These are phyloP conservation scores for Jacaranda copaia DNA, from an alignment of 257 asterid genomes.

Conservation along the genomic window DNA sequence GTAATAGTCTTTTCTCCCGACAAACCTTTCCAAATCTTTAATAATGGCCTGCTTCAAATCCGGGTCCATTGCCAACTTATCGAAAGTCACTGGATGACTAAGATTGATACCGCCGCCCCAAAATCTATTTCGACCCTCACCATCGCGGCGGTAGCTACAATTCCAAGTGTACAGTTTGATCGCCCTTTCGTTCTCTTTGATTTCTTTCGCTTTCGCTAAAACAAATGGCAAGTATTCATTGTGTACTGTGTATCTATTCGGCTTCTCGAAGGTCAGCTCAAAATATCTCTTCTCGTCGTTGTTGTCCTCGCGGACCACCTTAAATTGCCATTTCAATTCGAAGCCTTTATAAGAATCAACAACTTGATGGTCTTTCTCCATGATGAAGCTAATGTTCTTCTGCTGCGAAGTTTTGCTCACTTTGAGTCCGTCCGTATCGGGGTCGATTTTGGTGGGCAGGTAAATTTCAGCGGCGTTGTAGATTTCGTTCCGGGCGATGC, in stretches of 20 bases:
- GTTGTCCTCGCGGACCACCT: conserved; percentile 44
- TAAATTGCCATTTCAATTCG: conserved; percentile 63
- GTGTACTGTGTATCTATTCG: conserved; percentile 44
- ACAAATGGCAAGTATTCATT: conserved; percentile 65
- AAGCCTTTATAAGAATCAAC: conserved; percentile 42
- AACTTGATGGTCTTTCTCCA: conserved; percentile 63
- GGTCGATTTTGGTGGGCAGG: conserved; percentile 64
- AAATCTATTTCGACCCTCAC: conserved; percentile 45
- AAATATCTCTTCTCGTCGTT: conserved; percentile 58
- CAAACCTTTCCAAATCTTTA: conserved; percentile 75
- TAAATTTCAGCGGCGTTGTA: conserved; percentile 77
- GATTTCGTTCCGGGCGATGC: conserved; percentile 63
- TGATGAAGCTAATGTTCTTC: conserved; percentile 49
- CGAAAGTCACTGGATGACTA: conserved; percentile 81
- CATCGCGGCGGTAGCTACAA: conserved; percentile 53
- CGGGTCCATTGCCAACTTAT: conserved; percentile 76
- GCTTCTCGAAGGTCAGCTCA: conserved; percentile 66
- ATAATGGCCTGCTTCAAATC: conserved; percentile 52
- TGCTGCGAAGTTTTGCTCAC: conserved; percentile 62
- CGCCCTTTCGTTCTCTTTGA: conserved; percentile 51
- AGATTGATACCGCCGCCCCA: conserved; percentile 79
- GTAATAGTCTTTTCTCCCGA: conserved; percentile 77
- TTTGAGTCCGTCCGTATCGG: conserved; percentile 55
- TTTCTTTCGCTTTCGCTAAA: conserved; percentile 58
- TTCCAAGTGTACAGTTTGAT: conserved; percentile 74